These are phyloP conservation scores for Talaromyces proteolyticus DNA, from an alignment of 495 filamentous ascomycete genomes.

Conservation along the genomic window DNA sequence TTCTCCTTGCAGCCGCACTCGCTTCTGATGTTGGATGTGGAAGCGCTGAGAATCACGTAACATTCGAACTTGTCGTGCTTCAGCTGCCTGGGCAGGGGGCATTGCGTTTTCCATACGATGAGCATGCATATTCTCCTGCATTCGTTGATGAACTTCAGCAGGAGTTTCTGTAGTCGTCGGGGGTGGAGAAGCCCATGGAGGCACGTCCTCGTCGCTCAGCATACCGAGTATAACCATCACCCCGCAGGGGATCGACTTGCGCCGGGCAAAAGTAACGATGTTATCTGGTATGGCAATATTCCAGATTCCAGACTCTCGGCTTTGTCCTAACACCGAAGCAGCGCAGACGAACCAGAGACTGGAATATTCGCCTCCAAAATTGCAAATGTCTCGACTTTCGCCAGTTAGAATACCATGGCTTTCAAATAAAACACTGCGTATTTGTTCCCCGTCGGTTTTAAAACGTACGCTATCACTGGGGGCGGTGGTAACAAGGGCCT, in stretches of 20 bases:
- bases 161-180: slow-evolving; percentile 13
- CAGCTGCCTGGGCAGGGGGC: slow-evolving; percentile 35
- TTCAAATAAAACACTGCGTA: slow-evolving; percentile 8
- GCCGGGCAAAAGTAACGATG: slow-evolving; percentile 42
- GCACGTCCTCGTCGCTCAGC: slow-evolving; percentile 45
- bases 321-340: slow-evolving; percentile 46
- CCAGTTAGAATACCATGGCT: slow-evolving; percentile 6
- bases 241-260: slow-evolving; percentile 55
- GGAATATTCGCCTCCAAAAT: slow-evolving; percentile 8
- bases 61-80: slow-evolving; percentile 17
- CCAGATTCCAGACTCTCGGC: slow-evolving; percentile 49
- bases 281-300: slow-evolving; percentile 52
- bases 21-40: slow-evolving; percentile 18
- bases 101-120: slow-evolving; percentile 37
- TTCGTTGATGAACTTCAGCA: slow-evolving; percentile 25
- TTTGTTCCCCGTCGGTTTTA: not conserved
- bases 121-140: slow-evolving; percentile 33
- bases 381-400: slow-evolving; percentile 12
- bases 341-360: slow-evolving; percentile 55
- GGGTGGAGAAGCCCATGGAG: slow-evolving; percentile 45
- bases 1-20: slow-evolving; percentile 25
- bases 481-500: not conserved
- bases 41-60: slow-evolving; percentile 7
- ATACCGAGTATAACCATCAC: slow-evolving; percentile 50
- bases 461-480: slow-evolving; percentile 8